Conservation (phyloP, 305 asterid genomes). For the Caryopteris hybrid region DNA sequence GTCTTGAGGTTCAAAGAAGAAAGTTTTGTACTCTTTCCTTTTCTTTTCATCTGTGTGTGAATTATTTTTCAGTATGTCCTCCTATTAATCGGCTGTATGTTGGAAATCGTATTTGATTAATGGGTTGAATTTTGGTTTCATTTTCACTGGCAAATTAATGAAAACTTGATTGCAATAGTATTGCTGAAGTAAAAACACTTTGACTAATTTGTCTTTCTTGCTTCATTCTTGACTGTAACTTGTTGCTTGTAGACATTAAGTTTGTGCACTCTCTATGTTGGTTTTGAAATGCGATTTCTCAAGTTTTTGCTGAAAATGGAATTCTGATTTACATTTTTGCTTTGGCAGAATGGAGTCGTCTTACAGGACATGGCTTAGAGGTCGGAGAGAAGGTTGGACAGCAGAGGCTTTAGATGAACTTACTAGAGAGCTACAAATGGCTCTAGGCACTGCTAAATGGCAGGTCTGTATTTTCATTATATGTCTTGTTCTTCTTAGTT, state of each 20-base stretch:
- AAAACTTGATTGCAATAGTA: not conserved
- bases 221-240: not conserved
- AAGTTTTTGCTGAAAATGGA: not conserved
- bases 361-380: conserved; percentile 64
- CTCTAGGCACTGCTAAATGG: conserved; percentile 90
- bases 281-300: no score
- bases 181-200: not conserved
- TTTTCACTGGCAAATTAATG: not conserved
- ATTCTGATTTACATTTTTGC: conserved; percentile 2
- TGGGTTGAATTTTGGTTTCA: not conserved
- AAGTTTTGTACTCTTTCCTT: not conserved
- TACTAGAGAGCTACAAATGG: conserved; percentile 71
- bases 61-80: not conserved
- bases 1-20: not conserved
- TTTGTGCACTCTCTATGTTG: no score
- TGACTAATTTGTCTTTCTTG: not conserved
- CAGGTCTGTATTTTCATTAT: conserved; percentile 46
- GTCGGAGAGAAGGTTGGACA: conserved; percentile 45
- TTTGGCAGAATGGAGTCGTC: conserved; percentile 81
- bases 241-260: not conserved
- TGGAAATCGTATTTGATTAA: not conserved
- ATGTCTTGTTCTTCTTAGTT: not conserved
- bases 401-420: conserved; percentile 52
- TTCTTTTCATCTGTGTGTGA: not conserved
- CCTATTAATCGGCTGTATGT: not conserved